Percentiles rank a stretch among this genome's conserved stretches.
Conservation (phyloP, 2,329 filamentous ascomycete species). For the Pseudocercospora cruenta region DNA sequence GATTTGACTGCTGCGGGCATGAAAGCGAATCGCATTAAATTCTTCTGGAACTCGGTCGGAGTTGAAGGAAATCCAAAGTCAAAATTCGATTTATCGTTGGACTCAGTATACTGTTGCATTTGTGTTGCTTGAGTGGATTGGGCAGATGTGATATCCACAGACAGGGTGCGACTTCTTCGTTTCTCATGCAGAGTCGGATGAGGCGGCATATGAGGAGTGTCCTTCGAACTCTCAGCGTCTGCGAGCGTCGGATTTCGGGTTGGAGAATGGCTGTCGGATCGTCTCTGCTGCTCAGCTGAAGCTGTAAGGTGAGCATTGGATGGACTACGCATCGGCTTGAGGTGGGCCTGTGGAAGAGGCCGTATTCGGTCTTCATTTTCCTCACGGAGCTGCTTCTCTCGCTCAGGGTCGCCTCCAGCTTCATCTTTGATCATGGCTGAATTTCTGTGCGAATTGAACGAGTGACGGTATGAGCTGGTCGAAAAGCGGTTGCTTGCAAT, state of each 20-base stretch:
- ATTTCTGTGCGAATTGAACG: constrained; percentile 59
- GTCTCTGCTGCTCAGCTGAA: not conserved
- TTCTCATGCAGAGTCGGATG: constrained; percentile 45
- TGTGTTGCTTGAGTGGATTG: constrained; percentile 40
- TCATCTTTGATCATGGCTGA: constrained; percentile 81
- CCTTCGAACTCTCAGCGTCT: constrained; percentile 27
- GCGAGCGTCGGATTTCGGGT: constrained; percentile 55
- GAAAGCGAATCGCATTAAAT: constrained; percentile 79
- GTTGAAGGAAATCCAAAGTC: constrained; percentile 75
- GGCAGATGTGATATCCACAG: constrained; percentile 49
- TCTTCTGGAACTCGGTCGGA: constrained; percentile 86
- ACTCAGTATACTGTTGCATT: constrained; percentile 25
- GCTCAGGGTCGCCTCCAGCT: constrained; percentile 75
- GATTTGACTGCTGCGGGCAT: constrained; percentile 57
- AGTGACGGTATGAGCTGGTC: constrained; percentile 37
- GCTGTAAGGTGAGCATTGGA: constrained; percentile 27
- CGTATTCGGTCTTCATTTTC: constrained; percentile 86
- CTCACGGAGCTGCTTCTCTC: constrained; percentile 75
- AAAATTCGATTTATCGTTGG: constrained; percentile 19
- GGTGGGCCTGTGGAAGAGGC: constrained; percentile 68
- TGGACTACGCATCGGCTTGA: constrained; percentile 33
- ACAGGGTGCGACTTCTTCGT: constrained; percentile 46
- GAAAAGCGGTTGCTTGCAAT: constrained; percentile 72
- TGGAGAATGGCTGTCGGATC: constrained; percentile 17
- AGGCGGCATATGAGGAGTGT: constrained; percentile 38